These are phyloP conservation scores for Syzygium oleosum DNA, from an alignment of 345 rosid genomes.

Conservation along the genomic window DNA sequence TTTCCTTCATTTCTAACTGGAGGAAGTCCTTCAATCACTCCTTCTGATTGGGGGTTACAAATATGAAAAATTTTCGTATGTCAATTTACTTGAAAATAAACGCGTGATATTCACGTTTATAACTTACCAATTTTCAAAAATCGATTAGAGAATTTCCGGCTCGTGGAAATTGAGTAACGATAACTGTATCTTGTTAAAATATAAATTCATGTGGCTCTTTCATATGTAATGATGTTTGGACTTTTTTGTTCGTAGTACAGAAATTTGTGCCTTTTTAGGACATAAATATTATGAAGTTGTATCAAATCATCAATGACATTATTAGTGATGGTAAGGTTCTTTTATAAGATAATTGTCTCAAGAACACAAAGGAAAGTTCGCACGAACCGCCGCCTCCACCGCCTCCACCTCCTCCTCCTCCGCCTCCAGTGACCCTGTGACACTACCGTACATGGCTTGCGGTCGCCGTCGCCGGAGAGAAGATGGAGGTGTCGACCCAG, in stretches of 20 bases:
- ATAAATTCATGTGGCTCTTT: neutral
- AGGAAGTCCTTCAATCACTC: too few species aligned
- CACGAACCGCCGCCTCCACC: neutral
- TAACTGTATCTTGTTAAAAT: too few species aligned
- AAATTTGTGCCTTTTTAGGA: neutral
- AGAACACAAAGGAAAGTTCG: neutral
- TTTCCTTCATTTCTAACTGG: too few species aligned
- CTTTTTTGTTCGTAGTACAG: neutral
- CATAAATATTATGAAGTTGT: too few species aligned
- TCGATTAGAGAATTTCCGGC: too few species aligned
- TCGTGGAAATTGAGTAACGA: too few species aligned
- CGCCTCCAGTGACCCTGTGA: neutral
- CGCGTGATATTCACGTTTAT: too few species aligned
- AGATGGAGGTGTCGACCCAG: neutral
- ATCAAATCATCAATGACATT: neutral
- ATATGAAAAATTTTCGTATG: too few species aligned
- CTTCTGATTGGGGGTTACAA: too few species aligned
- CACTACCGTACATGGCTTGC: neutral
- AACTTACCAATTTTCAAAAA: too few species aligned
- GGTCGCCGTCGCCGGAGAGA: neutral
- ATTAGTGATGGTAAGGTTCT: neutral
- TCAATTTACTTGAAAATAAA: too few species aligned
- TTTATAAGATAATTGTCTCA: neutral
- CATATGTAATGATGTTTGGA: neutral
- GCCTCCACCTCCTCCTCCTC: neutral